Percentiles rank a stretch among this genome's conserved stretches.
Conservation (phyloP, 1,139 yeast genomes). For the Protomyces arabidopsidicola region DNA sequence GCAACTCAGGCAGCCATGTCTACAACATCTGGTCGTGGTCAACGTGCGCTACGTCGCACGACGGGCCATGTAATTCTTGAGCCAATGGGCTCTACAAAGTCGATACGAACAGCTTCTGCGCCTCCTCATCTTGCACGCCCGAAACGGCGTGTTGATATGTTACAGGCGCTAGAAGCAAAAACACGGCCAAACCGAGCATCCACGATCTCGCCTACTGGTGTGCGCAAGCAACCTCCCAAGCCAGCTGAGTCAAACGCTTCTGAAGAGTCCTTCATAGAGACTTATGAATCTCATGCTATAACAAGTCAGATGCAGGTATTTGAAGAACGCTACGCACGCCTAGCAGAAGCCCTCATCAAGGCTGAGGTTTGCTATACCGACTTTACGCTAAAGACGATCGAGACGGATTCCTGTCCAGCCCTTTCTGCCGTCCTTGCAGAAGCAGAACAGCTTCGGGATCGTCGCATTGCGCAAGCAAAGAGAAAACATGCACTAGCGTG, state of each 20-base stretch:
- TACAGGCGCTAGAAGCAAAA: not conserved
- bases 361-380: conserved; percentile 1
- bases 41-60: not conserved
- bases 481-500: not conserved
- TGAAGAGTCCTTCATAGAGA: not conserved
- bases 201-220: not conserved
- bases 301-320: conserved; percentile 1
- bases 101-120: not conserved
- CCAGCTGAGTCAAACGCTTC: not conserved
- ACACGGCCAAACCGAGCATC: not conserved
- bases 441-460: not conserved
- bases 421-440: not conserved
- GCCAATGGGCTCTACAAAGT: not conserved
- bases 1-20: too few species aligned
- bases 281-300: not conserved
- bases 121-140: not conserved
- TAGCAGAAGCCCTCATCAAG: not conserved
- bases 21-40: not conserved
- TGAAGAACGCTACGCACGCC: conserved; percentile 9
- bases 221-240: not conserved
- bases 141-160: not conserved
- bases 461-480: not conserved
- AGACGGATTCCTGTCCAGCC: not conserved
- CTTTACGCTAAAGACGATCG: not conserved
- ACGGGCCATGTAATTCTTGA: not conserved